Conservation (phyloP, 140 eudicot species). For the Oenanthe javanica region DNA sequence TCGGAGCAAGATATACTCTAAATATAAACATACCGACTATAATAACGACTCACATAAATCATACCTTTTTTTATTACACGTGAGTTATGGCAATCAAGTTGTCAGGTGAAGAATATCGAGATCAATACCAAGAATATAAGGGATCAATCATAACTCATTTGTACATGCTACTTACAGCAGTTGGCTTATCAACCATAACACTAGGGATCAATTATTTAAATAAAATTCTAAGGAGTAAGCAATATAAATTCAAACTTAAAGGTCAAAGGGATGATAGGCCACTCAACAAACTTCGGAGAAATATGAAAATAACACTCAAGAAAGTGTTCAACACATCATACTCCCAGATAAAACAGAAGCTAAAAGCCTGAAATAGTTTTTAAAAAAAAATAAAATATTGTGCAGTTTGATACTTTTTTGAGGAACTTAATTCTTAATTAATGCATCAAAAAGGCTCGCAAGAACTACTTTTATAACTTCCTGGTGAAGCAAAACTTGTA, state of each 20-base stretch:
- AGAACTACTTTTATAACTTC: neutral
- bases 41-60: too few relatives aligned
- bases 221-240: neutral
- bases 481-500: neutral
- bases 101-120: neutral
- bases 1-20: too few relatives aligned
- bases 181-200: neutral
- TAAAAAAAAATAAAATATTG: too few relatives aligned
- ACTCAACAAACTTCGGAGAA: neutral
- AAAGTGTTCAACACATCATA: neutral
- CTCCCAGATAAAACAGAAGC: neutral
- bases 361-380: neutral
- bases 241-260: too few relatives aligned
- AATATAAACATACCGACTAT: too few relatives aligned
- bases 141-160: neutral
- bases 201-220: too few relatives aligned
- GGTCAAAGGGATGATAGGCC: neutral
- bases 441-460: neutral
- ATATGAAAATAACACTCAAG: neutral
- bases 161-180: neutral
- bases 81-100: neutral
- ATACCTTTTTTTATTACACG: neutral
- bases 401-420: neutral
- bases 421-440: too few relatives aligned
- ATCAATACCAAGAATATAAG: neutral